Percentiles rank a stretch among this genome's conserved stretches.
phyloP scores from a whole-genome alignment of 1,284 basidiomycete genomes.

The Testicularia cyperi region DNA sequence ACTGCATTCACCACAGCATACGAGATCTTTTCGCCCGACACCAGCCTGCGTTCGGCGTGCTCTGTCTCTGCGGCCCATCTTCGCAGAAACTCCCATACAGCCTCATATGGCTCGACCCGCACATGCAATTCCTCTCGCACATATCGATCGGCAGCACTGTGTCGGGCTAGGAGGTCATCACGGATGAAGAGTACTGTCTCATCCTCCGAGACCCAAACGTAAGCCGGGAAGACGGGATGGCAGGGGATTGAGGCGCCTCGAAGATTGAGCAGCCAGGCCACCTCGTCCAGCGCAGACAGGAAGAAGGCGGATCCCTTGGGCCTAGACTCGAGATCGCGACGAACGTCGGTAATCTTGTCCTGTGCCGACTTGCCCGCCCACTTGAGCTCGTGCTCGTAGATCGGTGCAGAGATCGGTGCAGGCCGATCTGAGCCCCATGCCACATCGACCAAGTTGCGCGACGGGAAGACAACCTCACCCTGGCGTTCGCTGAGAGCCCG shows the following conservation, averaged over 20 bases:
- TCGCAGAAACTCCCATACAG: constrained; percentile 37
- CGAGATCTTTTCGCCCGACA: constrained; percentile 42
- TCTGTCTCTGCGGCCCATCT: constrained; percentile 15
- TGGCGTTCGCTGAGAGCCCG: constrained; percentile 4
- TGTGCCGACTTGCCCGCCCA: constrained; percentile 68
- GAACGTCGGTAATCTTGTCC: constrained; percentile 54
- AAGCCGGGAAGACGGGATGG: constrained; percentile 55
- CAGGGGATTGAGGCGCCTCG: constrained; percentile 52
- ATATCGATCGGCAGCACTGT: constrained; percentile 22
- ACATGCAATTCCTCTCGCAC: constrained; percentile 25
- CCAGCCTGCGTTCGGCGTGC: constrained; percentile 26
- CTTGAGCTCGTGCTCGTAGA: constrained; percentile 74
- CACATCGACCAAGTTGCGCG: constrained; percentile 78
- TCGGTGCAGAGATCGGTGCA: constrained; percentile 68
- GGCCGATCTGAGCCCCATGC: constrained; percentile 74
- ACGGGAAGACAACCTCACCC: constrained; percentile 65
- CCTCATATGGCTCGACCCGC: constrained; percentile 29
- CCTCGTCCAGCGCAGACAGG: constrained; percentile 49
- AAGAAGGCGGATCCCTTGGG: constrained; percentile 39
- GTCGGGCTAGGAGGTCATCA: constrained; percentile 22
- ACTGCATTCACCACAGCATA: constrained; percentile 48
- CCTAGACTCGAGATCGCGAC: constrained; percentile 21
- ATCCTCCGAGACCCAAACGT: constrained; percentile 32
- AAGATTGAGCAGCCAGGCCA: constrained; percentile 56
- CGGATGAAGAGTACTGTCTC: constrained; percentile 42